Percentiles rank a stretch among this genome's conserved stretches.
These are phyloP conservation scores for Venturiaceae sp. DNA, from an alignment of 2,329 filamentous ascomycete species.

Conservation along the genomic window DNA sequence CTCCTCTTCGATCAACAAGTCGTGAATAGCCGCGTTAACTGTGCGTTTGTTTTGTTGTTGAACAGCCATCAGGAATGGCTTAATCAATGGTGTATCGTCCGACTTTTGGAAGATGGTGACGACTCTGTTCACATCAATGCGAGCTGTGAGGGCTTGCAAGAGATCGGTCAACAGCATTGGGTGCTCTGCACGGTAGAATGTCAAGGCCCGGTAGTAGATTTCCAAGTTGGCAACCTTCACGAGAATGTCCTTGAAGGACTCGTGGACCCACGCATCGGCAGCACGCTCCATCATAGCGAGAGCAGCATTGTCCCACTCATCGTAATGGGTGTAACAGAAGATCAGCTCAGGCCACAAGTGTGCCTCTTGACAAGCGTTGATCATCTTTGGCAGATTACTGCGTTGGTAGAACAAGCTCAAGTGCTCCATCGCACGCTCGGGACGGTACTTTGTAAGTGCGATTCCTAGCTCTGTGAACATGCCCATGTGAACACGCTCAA, in stretches of 20 bases:
- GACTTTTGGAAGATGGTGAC: slow-evolving; percentile 98
- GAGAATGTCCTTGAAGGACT: slow-evolving; percentile 98
- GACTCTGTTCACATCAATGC: slow-evolving; percentile 97
- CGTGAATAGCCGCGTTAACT: slow-evolving; percentile 97
- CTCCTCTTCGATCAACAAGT: slow-evolving; percentile 94
- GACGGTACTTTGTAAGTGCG: slow-evolving; percentile 87
- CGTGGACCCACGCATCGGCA: slow-evolving; percentile 97
- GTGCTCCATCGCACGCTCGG: slow-evolving; percentile 95
- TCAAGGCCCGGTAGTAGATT: slow-evolving; percentile 95
- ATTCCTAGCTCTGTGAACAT: slow-evolving; percentile 94
- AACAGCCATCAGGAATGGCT: slow-evolving; percentile 95
- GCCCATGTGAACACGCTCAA: slow-evolving; percentile 89
- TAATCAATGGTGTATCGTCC: slow-evolving; percentile 95
- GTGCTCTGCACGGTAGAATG: slow-evolving; percentile 97
- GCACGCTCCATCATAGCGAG: slow-evolving; percentile 97
- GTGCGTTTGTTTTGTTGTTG: slow-evolving; percentile 96
- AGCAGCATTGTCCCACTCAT: slow-evolving; percentile 95
- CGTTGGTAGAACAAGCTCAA: slow-evolving; percentile 97
- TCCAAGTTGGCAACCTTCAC: slow-evolving; percentile 97
- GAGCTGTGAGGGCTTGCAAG: slow-evolving; percentile 79
- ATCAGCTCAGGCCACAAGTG: slow-evolving; percentile 96
- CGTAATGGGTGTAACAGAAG: slow-evolving; percentile 97
- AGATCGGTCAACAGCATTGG: slow-evolving; percentile 93
- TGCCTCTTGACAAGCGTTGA: slow-evolving; percentile 84
- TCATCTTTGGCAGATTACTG: slow-evolving; percentile 97